Percentiles rank a stretch among this genome's conserved stretches.
Conservation (phyloP, 441 rosid species). For the Rhodomyrtus psidioides region DNA sequence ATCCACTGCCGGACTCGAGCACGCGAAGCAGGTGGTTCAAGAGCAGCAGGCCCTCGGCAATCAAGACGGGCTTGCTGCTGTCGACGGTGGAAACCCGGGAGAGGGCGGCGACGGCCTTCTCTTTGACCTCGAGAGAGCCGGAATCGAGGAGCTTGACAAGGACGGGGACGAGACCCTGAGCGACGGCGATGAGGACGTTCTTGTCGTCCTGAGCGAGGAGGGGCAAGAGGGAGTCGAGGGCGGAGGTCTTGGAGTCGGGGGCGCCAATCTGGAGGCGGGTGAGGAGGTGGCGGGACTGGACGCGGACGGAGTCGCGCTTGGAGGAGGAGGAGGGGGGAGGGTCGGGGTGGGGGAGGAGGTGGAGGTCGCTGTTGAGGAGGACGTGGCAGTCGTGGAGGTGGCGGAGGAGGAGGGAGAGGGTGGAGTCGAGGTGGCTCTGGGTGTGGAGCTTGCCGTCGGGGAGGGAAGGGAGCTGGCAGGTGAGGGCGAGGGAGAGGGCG, state of each 20-base stretch:
- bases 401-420: constrained; percentile 56
- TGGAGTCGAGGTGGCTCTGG: constrained; percentile 78
- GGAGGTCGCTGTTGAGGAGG: constrained; percentile 52
- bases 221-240: constrained; percentile 53
- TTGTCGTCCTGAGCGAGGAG: constrained; percentile 63
- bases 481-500: constrained; percentile 36
- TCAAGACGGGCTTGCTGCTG: constrained; percentile 63
- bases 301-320: constrained; percentile 60
- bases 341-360: constrained; percentile 23
- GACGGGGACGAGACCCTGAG: constrained; percentile 85
- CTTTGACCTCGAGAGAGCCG: constrained; percentile 53
- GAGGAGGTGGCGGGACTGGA: constrained; percentile 55
- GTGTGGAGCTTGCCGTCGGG: constrained; percentile 77
- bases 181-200: constrained; percentile 83
- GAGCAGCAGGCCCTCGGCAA: constrained; percentile 68
- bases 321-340: constrained; percentile 15
- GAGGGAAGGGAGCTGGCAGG: constrained; percentile 37
- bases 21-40: constrained; percentile 72
- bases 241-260: constrained; percentile 56
- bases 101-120: constrained; percentile 62
- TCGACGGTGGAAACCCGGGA: constrained; percentile 70
- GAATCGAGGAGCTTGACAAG: constrained; percentile 67
- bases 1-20: constrained; percentile 74
- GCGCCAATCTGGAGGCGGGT: constrained; percentile 79
- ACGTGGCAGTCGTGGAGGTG: constrained; percentile 63